Percentiles rank a stretch among this genome's conserved stretches.
phyloP scores from a whole-genome alignment of 2,329 filamentous ascomycete genomes.

The Herpotrichia juniperi region DNA sequence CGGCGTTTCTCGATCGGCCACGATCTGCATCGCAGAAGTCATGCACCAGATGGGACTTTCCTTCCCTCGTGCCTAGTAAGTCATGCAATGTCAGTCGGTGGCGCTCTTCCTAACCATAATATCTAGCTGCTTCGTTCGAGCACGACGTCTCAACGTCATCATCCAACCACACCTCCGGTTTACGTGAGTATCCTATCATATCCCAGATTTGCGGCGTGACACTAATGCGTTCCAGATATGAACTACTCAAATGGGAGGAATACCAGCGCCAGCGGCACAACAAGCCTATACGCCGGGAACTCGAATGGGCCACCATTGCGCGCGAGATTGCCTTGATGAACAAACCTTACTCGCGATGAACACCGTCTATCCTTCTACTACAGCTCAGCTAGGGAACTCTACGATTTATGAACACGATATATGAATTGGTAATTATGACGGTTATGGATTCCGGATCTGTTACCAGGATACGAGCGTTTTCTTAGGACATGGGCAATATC shows the following conservation, averaged over 20 bases:
- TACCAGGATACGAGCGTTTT: constrained; percentile 10
- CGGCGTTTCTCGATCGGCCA: constrained; percentile 92
- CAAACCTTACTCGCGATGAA: constrained; percentile 80
- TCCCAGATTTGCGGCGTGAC: neutral
- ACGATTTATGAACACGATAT: constrained; percentile 24
- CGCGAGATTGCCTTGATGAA: constrained; percentile 96
- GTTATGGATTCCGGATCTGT: constrained; percentile 15
- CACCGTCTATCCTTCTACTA: neutral
- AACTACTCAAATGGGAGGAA: constrained; percentile 96
- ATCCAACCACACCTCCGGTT: constrained; percentile 97
- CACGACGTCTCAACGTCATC: constrained; percentile 91
- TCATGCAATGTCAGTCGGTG: constrained; percentile 15
- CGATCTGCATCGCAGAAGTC: constrained; percentile 98
- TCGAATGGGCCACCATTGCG: constrained; percentile 89
- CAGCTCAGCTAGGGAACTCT: constrained; percentile 7
- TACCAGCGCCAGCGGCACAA: constrained; percentile 64
- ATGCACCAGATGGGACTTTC: constrained; percentile 83
- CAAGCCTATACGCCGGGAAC: constrained; percentile 69
- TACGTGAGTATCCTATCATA: constrained; percentile 58
- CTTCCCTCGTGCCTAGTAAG: constrained; percentile 85
- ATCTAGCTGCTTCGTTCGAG: constrained; percentile 82
- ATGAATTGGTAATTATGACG: constrained; percentile 11
- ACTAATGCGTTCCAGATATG: constrained; percentile 60
- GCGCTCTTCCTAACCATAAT: constrained; percentile 13
- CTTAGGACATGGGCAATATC: neutral